A percentile compares a stretch with the other conserved stretches of the same genome.
Evolutionary conservation across 805 yeast species (phyloP).

Genomic region (Teunomyces funiuensis): DNA sequence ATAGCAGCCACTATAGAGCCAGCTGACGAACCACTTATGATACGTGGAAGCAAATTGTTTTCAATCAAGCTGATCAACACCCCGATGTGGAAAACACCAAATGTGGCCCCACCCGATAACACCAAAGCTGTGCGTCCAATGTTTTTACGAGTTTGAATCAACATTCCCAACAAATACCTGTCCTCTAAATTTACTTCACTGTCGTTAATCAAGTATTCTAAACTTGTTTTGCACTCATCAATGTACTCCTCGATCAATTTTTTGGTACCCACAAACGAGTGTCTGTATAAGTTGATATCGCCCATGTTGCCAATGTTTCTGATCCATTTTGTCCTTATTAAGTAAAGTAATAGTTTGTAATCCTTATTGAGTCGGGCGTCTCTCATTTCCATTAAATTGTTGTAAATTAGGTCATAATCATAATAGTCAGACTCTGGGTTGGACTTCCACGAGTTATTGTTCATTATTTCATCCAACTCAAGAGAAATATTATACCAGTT

Average conservation of each 20-base stretch:
- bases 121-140: slow-evolving; percentile 93
- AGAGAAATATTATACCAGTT: slow-evolving; percentile 70
- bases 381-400: slow-evolving; percentile 54
- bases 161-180: slow-evolving; percentile 67
- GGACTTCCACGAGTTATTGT: slow-evolving; percentile 72
- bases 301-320: slow-evolving; percentile 88
- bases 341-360: slow-evolving; percentile 59
- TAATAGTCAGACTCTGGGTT: slow-evolving; percentile 62
- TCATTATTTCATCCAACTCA: slow-evolving; percentile 62
- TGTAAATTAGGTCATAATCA: slow-evolving; percentile 63
- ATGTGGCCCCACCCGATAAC: slow-evolving; percentile 94
- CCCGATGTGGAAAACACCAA: slow-evolving; percentile 91
- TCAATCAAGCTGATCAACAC: slow-evolving; percentile 79
- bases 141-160: slow-evolving; percentile 84
- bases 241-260: slow-evolving; percentile 78
- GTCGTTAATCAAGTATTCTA: slow-evolving; percentile 40
- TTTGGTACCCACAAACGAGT: slow-evolving; percentile 85
- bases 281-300: slow-evolving; percentile 70
- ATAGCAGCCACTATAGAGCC: slow-evolving; percentile 94
- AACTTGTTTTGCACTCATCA: slow-evolving; percentile 62
- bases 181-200: slow-evolving; percentile 55
- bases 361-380: slow-evolving; percentile 59
- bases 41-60: slow-evolving; percentile 73
- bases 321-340: slow-evolving; percentile 81
- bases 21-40: slow-evolving; percentile 92